Percentiles rank a stretch among this genome's conserved stretches.
Conservation (phyloP, 1,139 yeast species). For the Candida freyschussii region DNA sequence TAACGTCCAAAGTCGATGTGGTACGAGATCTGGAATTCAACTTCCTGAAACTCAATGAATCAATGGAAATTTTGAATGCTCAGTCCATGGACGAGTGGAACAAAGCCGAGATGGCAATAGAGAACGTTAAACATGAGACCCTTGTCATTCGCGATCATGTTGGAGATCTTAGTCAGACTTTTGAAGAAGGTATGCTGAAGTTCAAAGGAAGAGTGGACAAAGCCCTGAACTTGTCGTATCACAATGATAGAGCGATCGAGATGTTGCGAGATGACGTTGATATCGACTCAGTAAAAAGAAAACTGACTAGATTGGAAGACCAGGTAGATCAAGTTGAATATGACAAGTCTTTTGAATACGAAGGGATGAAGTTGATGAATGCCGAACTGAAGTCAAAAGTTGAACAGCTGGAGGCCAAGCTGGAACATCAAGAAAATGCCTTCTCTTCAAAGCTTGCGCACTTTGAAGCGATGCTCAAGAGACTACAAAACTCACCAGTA, state of each 20-base stretch:
- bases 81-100: not conserved
- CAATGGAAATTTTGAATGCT: too few species aligned
- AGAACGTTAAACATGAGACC: not conserved
- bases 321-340: not conserved
- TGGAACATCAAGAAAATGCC: too few species aligned
- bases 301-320: conserved; percentile 1
- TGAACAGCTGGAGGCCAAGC: not conserved
- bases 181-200: not conserved
- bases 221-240: not conserved
- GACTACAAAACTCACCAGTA: not conserved
- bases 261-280: not conserved
- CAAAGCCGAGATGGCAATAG: not conserved
- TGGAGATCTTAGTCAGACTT: conserved; percentile 1
- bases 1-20: too few species aligned
- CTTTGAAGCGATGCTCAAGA: too few species aligned
- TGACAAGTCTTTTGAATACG: not conserved
- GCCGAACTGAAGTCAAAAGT: not conserved
- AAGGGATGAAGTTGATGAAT: not conserved
- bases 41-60: too few species aligned
- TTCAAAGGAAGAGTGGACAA: not conserved
- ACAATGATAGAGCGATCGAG: not conserved
- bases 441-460: not conserved
- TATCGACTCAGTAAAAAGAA: conserved; percentile 1
- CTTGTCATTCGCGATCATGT: not conserved
- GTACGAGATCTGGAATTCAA: too few species aligned